phyloP scores from a whole-genome alignment of 192 early-diverging fungal genomes.

The Ramicandelaber brevisporus region DNA sequence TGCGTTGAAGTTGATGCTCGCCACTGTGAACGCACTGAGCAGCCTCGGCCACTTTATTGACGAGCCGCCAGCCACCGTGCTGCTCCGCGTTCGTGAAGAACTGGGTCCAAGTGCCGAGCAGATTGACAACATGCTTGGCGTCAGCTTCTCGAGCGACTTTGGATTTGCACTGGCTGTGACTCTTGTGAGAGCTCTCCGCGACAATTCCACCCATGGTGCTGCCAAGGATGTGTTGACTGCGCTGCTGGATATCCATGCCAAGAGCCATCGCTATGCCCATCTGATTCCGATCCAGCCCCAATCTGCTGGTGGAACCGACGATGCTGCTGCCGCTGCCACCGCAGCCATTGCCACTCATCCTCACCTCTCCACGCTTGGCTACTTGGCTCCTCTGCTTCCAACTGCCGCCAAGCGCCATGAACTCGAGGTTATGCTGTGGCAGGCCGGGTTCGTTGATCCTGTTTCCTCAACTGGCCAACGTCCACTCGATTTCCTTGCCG shows the following conservation, averaged over 20 bases:
- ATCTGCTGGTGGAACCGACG: too few relatives aligned
- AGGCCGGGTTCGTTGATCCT: slow-evolving; percentile 22
- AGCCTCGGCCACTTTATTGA: slow-evolving; percentile 31
- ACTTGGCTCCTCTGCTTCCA: slow-evolving; percentile 55
- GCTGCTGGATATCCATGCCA: slow-evolving; percentile 49
- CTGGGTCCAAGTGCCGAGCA: slow-evolving; percentile 41
- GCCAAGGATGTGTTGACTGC: slow-evolving; percentile 39
- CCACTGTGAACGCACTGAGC: slow-evolving; percentile 44
- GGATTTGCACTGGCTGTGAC: slow-evolving; percentile 58
- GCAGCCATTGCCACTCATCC: slow-evolving; percentile 8
- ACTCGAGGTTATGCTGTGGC: slow-evolving; percentile 22
- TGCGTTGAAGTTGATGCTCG: slow-evolving; percentile 42
- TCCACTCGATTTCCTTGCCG: too few relatives aligned
- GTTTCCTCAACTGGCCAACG: too few relatives aligned
- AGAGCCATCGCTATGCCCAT: slow-evolving; percentile 15
- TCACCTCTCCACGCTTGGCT: slow-evolving; percentile 31
- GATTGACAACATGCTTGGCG: slow-evolving; percentile 44
- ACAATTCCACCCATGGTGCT: slow-evolving; percentile 42
- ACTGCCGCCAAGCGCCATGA: slow-evolving; percentile 49
- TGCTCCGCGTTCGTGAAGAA: slow-evolving; percentile 42
- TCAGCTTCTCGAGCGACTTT: slow-evolving; percentile 71
- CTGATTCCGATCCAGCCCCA: too few relatives aligned
- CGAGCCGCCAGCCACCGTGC: slow-evolving; percentile 38
- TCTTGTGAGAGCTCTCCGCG: slow-evolving; percentile 60
- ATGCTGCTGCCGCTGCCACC: too few relatives aligned